A percentile compares a stretch with the other conserved stretches of the same genome.
Conservation (phyloP, 371 early-diverging fungal genomes). For the Basidiobolus meristosporus region DNA sequence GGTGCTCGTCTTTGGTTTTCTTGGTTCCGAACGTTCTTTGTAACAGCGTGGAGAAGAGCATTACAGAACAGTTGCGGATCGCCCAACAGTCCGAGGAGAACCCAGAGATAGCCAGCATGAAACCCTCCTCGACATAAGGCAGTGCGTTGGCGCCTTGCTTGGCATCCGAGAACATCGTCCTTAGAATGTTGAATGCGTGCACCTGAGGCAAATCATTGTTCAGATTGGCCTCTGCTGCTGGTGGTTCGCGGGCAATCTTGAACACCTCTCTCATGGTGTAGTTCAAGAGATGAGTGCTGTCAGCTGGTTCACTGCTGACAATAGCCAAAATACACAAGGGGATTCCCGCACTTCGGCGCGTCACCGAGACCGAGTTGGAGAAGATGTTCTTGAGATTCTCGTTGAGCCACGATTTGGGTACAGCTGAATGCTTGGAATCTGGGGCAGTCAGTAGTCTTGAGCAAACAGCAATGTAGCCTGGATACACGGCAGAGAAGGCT, state of each 20-base stretch:
- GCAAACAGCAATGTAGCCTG: constrained; percentile 53
- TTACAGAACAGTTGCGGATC: constrained; percentile 79
- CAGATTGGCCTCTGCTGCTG: constrained; percentile 24
- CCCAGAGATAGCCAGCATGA: constrained; percentile 54
- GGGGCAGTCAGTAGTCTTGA: constrained; percentile 32
- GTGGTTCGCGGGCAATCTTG: constrained; percentile 24
- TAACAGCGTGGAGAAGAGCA: constrained; percentile 74
- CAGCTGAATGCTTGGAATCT: constrained; percentile 14
- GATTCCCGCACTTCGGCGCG: constrained; percentile 79
- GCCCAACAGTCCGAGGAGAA: constrained; percentile 75
- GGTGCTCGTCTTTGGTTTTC: constrained; percentile 43
- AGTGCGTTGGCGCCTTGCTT: constrained; percentile 46
- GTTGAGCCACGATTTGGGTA: constrained; percentile 45
- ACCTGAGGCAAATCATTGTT: constrained; percentile 57
- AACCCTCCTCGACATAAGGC: constrained; percentile 51
- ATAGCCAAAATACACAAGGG: constrained; percentile 78
- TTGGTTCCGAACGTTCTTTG: constrained; percentile 73
- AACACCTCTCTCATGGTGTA: constrained; percentile 46
- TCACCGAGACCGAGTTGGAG: constrained; percentile 56
- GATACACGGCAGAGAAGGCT: constrained; percentile 76
- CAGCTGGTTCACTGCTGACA: constrained; percentile 47
- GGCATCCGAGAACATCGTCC: constrained; percentile 65
- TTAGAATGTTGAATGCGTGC: constrained; percentile 76
- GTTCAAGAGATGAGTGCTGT: constrained; percentile 34
- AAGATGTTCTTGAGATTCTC: constrained; percentile 24